phyloP scores from a whole-genome alignment of 495 filamentous ascomycete species.

The Clavariopsis aquatica region DNA sequence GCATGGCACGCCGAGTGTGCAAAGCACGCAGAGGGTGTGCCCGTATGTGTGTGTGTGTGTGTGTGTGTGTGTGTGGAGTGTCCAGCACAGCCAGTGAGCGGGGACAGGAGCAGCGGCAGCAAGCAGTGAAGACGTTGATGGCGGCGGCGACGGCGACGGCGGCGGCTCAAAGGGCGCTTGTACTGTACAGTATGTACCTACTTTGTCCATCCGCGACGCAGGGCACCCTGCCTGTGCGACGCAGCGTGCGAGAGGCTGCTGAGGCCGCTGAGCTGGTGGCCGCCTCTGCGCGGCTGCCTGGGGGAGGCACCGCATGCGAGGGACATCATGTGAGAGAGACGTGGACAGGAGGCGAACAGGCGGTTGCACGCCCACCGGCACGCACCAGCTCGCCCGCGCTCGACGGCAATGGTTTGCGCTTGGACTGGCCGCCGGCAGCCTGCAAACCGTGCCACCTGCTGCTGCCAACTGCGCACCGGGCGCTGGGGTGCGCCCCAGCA shows the following conservation, averaged over 20 bases:
- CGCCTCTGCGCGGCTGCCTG: constrained; percentile 20
- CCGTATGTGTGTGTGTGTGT: no score
- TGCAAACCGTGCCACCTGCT: constrained; percentile 11
- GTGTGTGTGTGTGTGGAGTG: no score
- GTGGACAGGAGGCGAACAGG: no score
- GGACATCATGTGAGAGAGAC: neutral
- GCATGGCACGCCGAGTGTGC: neutral
- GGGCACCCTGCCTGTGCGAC: constrained; percentile 16
- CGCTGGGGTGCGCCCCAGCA: neutral
- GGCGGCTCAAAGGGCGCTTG: neutral
- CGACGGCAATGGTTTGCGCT: neutral
- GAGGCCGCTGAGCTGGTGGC: neutral
- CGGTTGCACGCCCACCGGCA: no score
- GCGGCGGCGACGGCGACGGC: no score
- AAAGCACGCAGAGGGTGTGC: no score
- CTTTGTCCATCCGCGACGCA: no score
- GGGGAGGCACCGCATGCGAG: constrained; percentile 4
- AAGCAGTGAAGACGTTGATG: no score
- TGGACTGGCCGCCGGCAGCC: neutral
- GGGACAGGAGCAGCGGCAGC: no score
- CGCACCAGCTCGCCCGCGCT: no score
- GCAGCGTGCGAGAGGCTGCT: neutral
- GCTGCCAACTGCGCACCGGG: neutral
- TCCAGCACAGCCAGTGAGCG: neutral
- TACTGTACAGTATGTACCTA: constrained; percentile 9